These are phyloP conservation scores for Botrytis squamosa DNA, from an alignment of 2,329 filamentous ascomycete species.

Conservation along the genomic window DNA sequence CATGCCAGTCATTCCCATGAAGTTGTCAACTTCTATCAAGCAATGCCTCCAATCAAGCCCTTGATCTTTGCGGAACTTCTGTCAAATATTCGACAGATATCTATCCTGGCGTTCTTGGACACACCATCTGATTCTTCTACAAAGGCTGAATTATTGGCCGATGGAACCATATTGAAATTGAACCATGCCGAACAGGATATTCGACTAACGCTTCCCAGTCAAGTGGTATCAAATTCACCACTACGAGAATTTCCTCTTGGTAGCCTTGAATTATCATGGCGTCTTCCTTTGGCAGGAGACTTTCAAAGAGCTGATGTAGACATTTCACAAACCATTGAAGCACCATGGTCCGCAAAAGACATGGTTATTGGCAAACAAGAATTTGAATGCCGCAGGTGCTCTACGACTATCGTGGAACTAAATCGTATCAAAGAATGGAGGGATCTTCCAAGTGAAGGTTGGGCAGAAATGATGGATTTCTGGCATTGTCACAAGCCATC, in stretches of 20 bases:
- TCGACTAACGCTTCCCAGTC: slow-evolving; percentile 43
- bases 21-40: background rate
- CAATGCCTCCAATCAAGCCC: slow-evolving; percentile 20
- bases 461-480: slow-evolving; percentile 99
- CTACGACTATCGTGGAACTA: slow-evolving; percentile 44
- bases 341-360: slow-evolving; percentile 54
- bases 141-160: slow-evolving; percentile 43
- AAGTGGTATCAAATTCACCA: slow-evolving; percentile 29
- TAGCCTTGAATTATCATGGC: slow-evolving; percentile 50
- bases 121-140: slow-evolving; percentile 39
- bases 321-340: slow-evolving; percentile 28
- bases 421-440: slow-evolving; percentile 66
- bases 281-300: slow-evolving; percentile 46
- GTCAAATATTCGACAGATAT: slow-evolving; percentile 62
- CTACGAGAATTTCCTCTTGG: slow-evolving; percentile 33
- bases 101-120: slow-evolving; percentile 53
- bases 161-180: slow-evolving; percentile 49
- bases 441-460: slow-evolving; percentile 92
- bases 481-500: slow-evolving; percentile 98
- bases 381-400: slow-evolving; percentile 43
- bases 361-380: slow-evolving; percentile 41
- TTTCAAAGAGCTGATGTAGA: slow-evolving; percentile 23
- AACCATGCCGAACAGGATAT: slow-evolving; percentile 47
- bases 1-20: background rate
- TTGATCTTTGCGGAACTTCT: slow-evolving; percentile 64